These are phyloP conservation scores for Lotmaria passim DNA, from an alignment of 208 protist genomes.

Conservation along the genomic window DNA sequence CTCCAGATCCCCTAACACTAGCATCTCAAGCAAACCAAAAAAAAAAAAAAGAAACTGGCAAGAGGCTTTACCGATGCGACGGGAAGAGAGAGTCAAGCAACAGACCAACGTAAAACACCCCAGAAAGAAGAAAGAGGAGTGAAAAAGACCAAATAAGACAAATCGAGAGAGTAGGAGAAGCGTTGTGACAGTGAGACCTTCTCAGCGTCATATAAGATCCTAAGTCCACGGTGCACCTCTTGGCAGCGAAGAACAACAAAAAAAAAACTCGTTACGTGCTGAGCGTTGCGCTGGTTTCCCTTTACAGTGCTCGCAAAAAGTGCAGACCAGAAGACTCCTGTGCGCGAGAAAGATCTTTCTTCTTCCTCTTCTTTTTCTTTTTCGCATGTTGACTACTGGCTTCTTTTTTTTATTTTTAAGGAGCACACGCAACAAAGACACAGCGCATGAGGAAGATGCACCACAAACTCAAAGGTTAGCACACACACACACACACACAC, in stretches of 20 bases:
- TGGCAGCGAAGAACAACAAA: too few relatives aligned
- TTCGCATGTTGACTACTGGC: neutral
- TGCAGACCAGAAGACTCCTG: too few relatives aligned
- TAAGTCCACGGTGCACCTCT: too few relatives aligned
- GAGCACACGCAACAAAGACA: neutral
- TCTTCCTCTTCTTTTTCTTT: constrained; percentile 2
- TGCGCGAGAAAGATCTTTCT: too few relatives aligned
- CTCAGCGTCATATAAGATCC: too few relatives aligned
- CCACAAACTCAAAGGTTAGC: too few relatives aligned
- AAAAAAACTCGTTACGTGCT: constrained; percentile 19
- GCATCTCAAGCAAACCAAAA: neutral
- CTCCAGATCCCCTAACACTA: neutral
- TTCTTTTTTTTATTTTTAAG: neutral
- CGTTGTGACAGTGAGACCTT: neutral
- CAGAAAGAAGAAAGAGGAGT: neutral
- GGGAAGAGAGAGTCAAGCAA: neutral
- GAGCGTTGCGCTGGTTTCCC: too few relatives aligned
- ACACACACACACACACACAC: too few relatives aligned
- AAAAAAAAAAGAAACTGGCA: constrained; percentile 12
- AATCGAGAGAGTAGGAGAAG: too few relatives aligned
- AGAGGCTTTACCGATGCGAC: neutral
- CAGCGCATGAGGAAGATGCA: neutral
- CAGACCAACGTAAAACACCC: neutral
- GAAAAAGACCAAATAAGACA: neutral
- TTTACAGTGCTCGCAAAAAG: too few relatives aligned